phyloP scores from a whole-genome alignment of 2,329 filamentous ascomycete species.

The Neocatenulostroma microsporum region DNA sequence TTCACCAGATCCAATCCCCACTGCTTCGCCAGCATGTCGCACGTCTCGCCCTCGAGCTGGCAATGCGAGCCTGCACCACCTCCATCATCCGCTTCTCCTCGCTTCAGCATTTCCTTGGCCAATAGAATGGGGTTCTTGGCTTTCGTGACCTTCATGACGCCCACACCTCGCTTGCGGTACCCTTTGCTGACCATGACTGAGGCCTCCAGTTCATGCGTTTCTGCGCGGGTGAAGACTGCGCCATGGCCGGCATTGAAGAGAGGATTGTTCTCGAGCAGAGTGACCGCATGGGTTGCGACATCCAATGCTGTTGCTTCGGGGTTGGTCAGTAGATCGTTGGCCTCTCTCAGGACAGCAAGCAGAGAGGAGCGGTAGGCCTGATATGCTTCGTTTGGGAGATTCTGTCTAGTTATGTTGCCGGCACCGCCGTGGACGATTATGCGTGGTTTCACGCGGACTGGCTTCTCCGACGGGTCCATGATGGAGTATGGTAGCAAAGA shows the following conservation, averaged over 20 bases:
- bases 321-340: slow-evolving; percentile 22
- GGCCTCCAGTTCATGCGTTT: slow-evolving; percentile 77
- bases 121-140: slow-evolving; percentile 76
- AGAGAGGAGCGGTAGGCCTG: slow-evolving; percentile 33
- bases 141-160: slow-evolving; percentile 62
- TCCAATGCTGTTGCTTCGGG: slow-evolving; percentile 56
- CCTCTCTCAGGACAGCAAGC: slow-evolving; percentile 27
- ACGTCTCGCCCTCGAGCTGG: slow-evolving; percentile 58
- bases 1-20: slow-evolving; percentile 67
- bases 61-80: slow-evolving; percentile 60
- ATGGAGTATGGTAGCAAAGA: no score
- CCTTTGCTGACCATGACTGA: slow-evolving; percentile 76
- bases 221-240: slow-evolving; percentile 77
- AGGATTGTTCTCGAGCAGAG: slow-evolving; percentile 66
- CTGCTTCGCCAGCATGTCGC: slow-evolving; percentile 58
- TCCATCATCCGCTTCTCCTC: slow-evolving; percentile 55
- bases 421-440: slow-evolving; percentile 45
- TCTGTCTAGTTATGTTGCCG: slow-evolving; percentile 38
- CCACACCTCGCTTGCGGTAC: slow-evolving; percentile 66
- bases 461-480: slow-evolving; percentile 14
- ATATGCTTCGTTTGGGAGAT: slow-evolving; percentile 32
- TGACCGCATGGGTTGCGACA: slow-evolving; percentile 66
- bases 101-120: slow-evolving; percentile 61
- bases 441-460: slow-evolving; percentile 28
- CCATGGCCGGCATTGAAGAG: slow-evolving; percentile 81